Evolutionary conservation across 192 early-diverging fungal species (phyloP), one percentile per base, ranked within the genome.

Genomic region (Cladochytrium replicatum): DNA sequence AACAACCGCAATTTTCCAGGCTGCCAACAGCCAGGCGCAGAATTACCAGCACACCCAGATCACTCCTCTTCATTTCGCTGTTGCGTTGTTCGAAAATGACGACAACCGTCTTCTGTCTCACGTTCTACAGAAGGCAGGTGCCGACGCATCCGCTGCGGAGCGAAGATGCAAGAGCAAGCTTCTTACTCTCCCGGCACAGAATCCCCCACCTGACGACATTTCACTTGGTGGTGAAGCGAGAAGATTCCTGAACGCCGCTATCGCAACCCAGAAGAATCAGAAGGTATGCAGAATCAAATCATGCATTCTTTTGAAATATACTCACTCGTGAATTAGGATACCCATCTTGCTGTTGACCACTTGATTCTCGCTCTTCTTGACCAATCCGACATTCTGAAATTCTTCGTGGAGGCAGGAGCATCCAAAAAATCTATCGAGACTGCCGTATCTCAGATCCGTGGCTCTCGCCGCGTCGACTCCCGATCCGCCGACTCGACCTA

Each of bases 341-440:
- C 85, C 3, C 86, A 83, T 57, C 69, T 99, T 31, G 81, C 86
- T 4, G 68, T 95, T 11, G 90, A 97, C 61, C 91, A 93, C 45
- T 37, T 99, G 21, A 75, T 95, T n/a, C 68, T 83, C 2, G 95
- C 93, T 0, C 65, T 93, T 43, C 54, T 75, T 3, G 88, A 91
- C 22, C 76, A 84, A 29, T 54, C 60, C 13, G 76, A 85, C 0
- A 67, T 72, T 5, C 46, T 67, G 29, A 68, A 78, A 27, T 63
- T 73, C 21, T 69, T 99, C 26, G 67, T 53, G 3, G 80, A 77
- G 2, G 74, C 81, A 19, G 87, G 91, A 8, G 66, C 85, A 15
- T 71, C 71, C 22, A 78, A 71, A 49, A 80, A 83, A 39, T 60
- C 83, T 0, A 46, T 99, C n/a, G 82, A 89, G 64, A 70, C 74